A percentile compares a stretch with the other conserved stretches of the same genome.
Evolutionary conservation across 2,329 filamentous ascomycete genomes (phyloP).

Genomic region (Sphaerostilbella broomeana): DNA sequence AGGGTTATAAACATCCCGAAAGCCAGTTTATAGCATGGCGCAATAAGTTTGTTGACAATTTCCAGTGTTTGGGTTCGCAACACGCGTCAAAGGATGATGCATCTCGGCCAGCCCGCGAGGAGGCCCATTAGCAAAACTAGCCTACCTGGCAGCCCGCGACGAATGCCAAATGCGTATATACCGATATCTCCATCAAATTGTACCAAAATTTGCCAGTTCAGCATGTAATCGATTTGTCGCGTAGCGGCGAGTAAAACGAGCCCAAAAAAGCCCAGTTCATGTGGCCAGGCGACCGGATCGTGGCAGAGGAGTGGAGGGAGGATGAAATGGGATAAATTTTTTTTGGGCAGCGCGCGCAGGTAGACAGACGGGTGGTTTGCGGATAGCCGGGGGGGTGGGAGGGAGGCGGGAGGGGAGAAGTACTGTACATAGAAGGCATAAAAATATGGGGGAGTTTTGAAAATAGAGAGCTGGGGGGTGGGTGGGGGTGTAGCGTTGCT

Average conservation of each 20-base stretch:
- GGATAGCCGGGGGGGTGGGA: not conserved
- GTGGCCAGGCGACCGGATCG: slow-evolving; percentile 20
- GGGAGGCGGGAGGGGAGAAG: not conserved
- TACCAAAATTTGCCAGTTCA: not conserved
- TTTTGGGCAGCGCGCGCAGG: slow-evolving; percentile 9
- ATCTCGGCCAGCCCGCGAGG: slow-evolving; percentile 3
- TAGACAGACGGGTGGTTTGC: not conserved
- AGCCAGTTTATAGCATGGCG: too few relatives aligned
- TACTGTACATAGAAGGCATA: not conserved
- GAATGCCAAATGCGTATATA: slow-evolving; percentile 5
- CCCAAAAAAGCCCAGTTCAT: slow-evolving; percentile 53
- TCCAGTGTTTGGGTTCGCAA: too few relatives aligned
- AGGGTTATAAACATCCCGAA: too few relatives aligned
- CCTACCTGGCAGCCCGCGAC: slow-evolving; percentile 4
- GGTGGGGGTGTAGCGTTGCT: not conserved
- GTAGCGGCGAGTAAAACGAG: slow-evolving; percentile 52
- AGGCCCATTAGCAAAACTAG: slow-evolving; percentile 1
- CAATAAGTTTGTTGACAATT: too few relatives aligned
- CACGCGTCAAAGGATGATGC: too few relatives aligned
- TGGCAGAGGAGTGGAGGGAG: slow-evolving; percentile 27
- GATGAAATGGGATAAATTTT: slow-evolving; percentile 6
- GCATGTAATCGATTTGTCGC: slow-evolving; percentile 29
- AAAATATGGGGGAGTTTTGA: not conserved
- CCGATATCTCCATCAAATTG: slow-evolving; percentile 11
- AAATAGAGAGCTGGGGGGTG: not conserved